Evolutionary conservation across 257 asterid species (phyloP).

Genomic region (Eustoma russellianum): DNA sequence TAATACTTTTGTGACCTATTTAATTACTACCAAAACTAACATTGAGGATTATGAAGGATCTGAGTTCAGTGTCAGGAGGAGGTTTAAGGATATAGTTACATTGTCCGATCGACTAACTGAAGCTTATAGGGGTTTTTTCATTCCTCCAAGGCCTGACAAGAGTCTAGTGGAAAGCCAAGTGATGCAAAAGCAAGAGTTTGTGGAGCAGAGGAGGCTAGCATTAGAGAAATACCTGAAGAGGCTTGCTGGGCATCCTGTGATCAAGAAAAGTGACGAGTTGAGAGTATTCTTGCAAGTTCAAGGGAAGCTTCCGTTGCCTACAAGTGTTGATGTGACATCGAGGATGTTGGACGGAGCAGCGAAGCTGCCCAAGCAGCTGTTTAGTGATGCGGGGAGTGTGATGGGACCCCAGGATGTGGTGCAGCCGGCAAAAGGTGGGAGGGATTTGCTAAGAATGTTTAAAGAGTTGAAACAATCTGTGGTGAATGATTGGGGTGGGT

Average conservation of each 20-base stretch:
- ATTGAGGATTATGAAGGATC: constrained; percentile 52
- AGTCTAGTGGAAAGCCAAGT: constrained; percentile 92
- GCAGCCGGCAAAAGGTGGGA: constrained; percentile 85
- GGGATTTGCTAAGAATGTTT: constrained; percentile 81
- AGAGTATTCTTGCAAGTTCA: constrained; percentile 82
- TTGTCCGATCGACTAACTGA: constrained; percentile 78
- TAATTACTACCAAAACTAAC: constrained; percentile 68
- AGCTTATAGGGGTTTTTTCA: constrained; percentile 63
- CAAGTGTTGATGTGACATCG: constrained; percentile 65
- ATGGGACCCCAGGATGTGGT: constrained; percentile 75
- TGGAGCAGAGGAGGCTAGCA: constrained; percentile 89
- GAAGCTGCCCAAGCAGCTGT: constrained; percentile 78
- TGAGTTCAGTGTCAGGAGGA: constrained; percentile 58
- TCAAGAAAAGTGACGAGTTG: constrained; percentile 73
- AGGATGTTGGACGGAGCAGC: constrained; percentile 91
- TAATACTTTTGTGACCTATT: constrained; percentile 57
- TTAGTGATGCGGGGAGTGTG: constrained; percentile 61
- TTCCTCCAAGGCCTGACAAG: constrained; percentile 92
- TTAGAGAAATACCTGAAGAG: constrained; percentile 78
- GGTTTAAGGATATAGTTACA: constrained; percentile 83
- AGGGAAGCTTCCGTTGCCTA: constrained; percentile 72
- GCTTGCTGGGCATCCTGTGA: constrained; percentile 71
- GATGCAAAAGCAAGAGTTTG: constrained; percentile 95
- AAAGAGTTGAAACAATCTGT: constrained; percentile 93
- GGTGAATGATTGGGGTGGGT: constrained; percentile 75